A percentile compares a stretch with the other conserved stretches of the same genome.
phyloP scores from a whole-genome alignment of 164 flowering plant genomes.

The Vitis vinifera region ASM3070453v1 NC_081807.1:11242001-11242500 shows the following conservation, averaged over 20 bases:
- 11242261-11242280: constrained; percentile 33
- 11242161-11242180: constrained; percentile 24
- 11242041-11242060: constrained; percentile 31
- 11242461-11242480: constrained; percentile 28
- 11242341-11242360: constrained; percentile 25
- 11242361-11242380: constrained; percentile 22
- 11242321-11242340: constrained; percentile 42
- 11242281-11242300: constrained; percentile 31
- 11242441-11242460: constrained; percentile 41
- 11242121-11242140: constrained; percentile 41
- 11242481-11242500: constrained; percentile 25
- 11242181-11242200: constrained; percentile 29
- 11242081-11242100: constrained; percentile 35
- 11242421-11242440: constrained; percentile 45
- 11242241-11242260: constrained; percentile 30
- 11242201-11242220: constrained; percentile 40
- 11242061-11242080: constrained; percentile 15
- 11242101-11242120: constrained; percentile 31
- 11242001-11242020: not conserved
- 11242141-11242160: constrained; percentile 22
- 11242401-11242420: constrained; percentile 23
- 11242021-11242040: constrained; percentile 22
- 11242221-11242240: constrained; percentile 31
- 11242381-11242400: constrained; percentile 32
- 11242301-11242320: constrained; percentile 37